Evolutionary conservation across 441 rosid genomes (phyloP).

Genomic region (Capsella rubella): DNA sequence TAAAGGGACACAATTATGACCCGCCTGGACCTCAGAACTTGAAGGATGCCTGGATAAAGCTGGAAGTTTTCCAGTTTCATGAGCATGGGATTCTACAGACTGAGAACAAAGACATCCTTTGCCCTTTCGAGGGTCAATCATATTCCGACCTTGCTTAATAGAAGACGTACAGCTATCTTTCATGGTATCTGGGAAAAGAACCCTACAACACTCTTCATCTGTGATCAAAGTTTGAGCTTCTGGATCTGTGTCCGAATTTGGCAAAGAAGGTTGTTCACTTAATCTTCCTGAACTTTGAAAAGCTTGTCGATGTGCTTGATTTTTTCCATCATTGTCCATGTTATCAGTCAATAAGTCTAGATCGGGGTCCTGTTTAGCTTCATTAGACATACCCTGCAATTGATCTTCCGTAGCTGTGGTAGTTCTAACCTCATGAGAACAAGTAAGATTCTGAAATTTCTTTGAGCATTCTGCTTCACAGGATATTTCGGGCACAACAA

Average conservation of each 20-base stretch:
- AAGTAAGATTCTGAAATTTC: constrained; percentile 52
- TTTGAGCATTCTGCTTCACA: constrained; percentile 65
- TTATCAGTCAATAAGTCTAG: constrained; percentile 56
- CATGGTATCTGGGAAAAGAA: constrained; percentile 68
- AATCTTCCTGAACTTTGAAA: constrained; percentile 58
- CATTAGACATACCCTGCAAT: constrained; percentile 55
- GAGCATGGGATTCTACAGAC: constrained; percentile 51
- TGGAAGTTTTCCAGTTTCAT: constrained; percentile 51
- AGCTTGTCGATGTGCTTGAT: constrained; percentile 54
- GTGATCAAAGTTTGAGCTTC: constrained; percentile 68
- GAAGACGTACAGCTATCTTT: constrained; percentile 52
- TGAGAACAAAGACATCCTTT: constrained; percentile 48
- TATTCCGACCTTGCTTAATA: constrained; percentile 50
- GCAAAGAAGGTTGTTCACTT: constrained; percentile 52
- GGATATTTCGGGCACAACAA: constrained; percentile 63
- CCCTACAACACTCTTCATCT: constrained; percentile 91
- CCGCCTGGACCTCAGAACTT: constrained; percentile 48
- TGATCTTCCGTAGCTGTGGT: constrained; percentile 56
- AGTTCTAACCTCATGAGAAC: constrained; percentile 48
- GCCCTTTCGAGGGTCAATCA: constrained; percentile 50
- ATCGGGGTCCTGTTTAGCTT: constrained; percentile 55
- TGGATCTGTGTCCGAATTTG: constrained; percentile 48
- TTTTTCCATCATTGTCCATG: constrained; percentile 52
- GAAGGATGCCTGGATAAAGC: constrained; percentile 55
- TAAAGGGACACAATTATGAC: constrained; percentile 19